Conservation (phyloP, 2,329 filamentous ascomycete species). For the Aspergillus eucalypticola region DNA sequence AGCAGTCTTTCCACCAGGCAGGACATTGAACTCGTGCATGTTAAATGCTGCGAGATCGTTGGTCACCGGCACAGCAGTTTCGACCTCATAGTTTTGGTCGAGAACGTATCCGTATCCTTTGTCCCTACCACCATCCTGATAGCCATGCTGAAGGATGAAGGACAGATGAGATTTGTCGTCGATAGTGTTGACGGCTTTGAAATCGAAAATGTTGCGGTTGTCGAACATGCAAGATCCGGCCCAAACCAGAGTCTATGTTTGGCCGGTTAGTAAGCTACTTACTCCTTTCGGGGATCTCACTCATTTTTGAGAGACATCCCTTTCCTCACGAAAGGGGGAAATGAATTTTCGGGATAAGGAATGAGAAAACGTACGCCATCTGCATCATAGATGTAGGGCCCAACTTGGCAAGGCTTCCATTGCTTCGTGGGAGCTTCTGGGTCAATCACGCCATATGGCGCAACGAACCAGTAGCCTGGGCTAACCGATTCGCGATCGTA, state of each 20-base stretch:
- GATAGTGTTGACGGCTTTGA: constrained; percentile 48
- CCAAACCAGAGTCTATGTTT: constrained; percentile 44
- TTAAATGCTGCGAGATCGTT: constrained; percentile 36
- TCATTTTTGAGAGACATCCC: neutral
- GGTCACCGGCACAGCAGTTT: constrained; percentile 36
- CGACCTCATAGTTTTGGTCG: constrained; percentile 48
- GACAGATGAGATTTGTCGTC: constrained; percentile 49
- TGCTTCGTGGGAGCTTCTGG: constrained; percentile 28
- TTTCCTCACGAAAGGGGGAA: neutral
- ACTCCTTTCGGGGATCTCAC: neutral
- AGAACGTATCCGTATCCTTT: constrained; percentile 52
- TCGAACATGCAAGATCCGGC: constrained; percentile 50
- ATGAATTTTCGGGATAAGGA: neutral
- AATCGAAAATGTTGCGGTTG: constrained; percentile 51
- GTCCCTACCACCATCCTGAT: constrained; percentile 35
- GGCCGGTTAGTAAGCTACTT: constrained; percentile 10
- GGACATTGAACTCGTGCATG: constrained; percentile 46
- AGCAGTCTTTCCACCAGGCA: constrained; percentile 38
- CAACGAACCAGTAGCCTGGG: constrained; percentile 53
- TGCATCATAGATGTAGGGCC: constrained; percentile 53
- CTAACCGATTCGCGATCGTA: constrained; percentile 29
- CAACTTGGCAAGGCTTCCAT: constrained; percentile 46
- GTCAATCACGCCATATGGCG: constrained; percentile 42
- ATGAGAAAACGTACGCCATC: constrained; percentile 39
- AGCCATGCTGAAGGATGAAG: constrained; percentile 42